Evolutionary conservation across 768 basidiomycete genomes (phyloP).

Genomic region (Polyporus arcularius): DNA sequence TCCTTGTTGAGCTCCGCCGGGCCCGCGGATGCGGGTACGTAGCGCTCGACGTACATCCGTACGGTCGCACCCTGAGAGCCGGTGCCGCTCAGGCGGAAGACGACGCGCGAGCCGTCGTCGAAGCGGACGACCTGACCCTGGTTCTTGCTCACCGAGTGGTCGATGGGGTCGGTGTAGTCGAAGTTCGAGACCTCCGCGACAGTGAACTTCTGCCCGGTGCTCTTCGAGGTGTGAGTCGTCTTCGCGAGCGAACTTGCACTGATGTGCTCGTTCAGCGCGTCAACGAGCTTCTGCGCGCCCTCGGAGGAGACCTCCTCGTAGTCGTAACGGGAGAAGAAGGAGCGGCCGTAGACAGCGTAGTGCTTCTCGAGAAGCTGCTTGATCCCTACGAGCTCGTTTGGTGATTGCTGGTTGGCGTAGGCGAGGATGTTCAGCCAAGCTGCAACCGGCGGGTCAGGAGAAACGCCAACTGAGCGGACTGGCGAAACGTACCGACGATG

Average conservation of each 20-base stretch:
- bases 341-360: constrained; percentile 92
- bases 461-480: neutral
- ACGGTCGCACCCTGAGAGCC: constrained; percentile 97
- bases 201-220: constrained; percentile 70
- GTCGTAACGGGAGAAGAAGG: constrained; percentile 98
- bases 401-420: constrained; percentile 77
- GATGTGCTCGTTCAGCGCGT: constrained; percentile 72
- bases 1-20: constrained; percentile 68
- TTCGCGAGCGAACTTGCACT: constrained; percentile 66
- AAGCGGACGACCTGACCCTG: constrained; percentile 96
- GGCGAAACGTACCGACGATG: constrained; percentile 70
- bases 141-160: constrained; percentile 88
- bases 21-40: constrained; percentile 71
- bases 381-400: constrained; percentile 80
- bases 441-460: constrained; percentile 31
- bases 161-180: constrained; percentile 98
- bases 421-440: constrained; percentile 98
- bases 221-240: constrained; percentile 64
- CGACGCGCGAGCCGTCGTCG: constrained; percentile 88
- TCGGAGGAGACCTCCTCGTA: constrained; percentile 97
- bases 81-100: constrained; percentile 95
- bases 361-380: constrained; percentile 87
- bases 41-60: constrained; percentile 94
- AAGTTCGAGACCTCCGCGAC: constrained; percentile 84
- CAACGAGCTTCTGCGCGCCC: constrained; percentile 85